Evolutionary conservation across 805 yeast species (phyloP), one percentile per base, ranked within the genome.

Genomic region (Candida incommunis): DNA sequence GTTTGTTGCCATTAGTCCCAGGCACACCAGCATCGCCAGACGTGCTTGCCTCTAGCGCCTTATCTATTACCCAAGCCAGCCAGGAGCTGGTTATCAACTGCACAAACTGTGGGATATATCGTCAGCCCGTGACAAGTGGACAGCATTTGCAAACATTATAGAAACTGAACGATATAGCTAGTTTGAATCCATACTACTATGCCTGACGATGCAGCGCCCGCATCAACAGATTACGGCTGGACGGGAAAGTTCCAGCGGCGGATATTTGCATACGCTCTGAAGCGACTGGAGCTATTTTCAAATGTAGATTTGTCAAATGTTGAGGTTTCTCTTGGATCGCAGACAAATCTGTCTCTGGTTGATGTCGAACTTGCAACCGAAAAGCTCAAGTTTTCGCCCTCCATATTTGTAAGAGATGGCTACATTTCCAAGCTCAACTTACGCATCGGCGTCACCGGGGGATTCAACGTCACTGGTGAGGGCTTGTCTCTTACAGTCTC

Each of bases 241-340:
- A 82, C 61, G 69, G 37, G 20, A 7, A 7, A 7, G n/a, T 11
- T 88, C 37, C 95, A 87, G 56, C 82, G 83, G 63, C 69, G 94
- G 53, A 72, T 87, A 31, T 72, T 88, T 40, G 75, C 82, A 40
- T 86, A 85, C 60, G 75, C 87, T 3, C 71, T 88, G 22, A 84
- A 82, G 58, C 90, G 85, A 61, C 73, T 87, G 40, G 77, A 88
- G 15, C 64, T 88, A 37, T 84, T 88, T 56, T 82, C 95, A 1
- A 82, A 80, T 51, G 73, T 87, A 21, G 94, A 87, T 59, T 67
- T 86, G 18, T 81, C 86, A 18, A 82, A 86, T 56, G 60, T 88
- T 44, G 92, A 86, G 55, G 86, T 88, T 0, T 79, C 94, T 3
- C 64, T 84, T 20, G 83, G 84, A 1, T 66, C 79, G 3, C 71